Conservation (phyloP, 805 yeast species). For the Schizosaccharomyces octosporus region DNA sequence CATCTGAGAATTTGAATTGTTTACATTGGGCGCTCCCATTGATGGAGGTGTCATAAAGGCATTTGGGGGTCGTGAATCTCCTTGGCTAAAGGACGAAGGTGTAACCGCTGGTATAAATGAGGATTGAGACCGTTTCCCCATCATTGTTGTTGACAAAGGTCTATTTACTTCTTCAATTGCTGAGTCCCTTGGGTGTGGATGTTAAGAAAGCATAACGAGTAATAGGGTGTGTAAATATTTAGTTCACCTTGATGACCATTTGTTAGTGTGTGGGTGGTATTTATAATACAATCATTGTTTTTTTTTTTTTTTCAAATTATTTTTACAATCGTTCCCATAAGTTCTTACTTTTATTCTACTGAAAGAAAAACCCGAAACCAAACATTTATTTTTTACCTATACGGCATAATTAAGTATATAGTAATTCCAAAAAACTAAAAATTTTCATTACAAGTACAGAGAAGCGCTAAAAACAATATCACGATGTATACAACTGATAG, state of each 20-base stretch:
- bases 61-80: not conserved
- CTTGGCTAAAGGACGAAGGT: not conserved
- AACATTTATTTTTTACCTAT: not conserved
- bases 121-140: not conserved
- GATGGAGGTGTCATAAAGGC: slow-evolving; percentile 1
- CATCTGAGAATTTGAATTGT: not conserved
- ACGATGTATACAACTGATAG: not conserved
- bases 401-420: not conserved
- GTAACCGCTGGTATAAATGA: not conserved
- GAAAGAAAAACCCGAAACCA: too few relatives aligned
- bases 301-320: too few relatives aligned
- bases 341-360: too few relatives aligned
- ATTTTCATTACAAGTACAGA: not conserved
- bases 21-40: not conserved
- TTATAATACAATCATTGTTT: too few relatives aligned
- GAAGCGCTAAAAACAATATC: slow-evolving; percentile 1
- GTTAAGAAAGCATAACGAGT: too few relatives aligned
- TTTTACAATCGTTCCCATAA: too few relatives aligned
- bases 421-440: not conserved
- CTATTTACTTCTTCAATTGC: too few relatives aligned
- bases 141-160: too few relatives aligned
- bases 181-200: too few relatives aligned
- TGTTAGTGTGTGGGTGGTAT: too few relatives aligned
- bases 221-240: too few relatives aligned
- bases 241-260: too few relatives aligned